phyloP scores from a whole-genome alignment of 169 alveolate species.

The Babesia divergens region DNA sequence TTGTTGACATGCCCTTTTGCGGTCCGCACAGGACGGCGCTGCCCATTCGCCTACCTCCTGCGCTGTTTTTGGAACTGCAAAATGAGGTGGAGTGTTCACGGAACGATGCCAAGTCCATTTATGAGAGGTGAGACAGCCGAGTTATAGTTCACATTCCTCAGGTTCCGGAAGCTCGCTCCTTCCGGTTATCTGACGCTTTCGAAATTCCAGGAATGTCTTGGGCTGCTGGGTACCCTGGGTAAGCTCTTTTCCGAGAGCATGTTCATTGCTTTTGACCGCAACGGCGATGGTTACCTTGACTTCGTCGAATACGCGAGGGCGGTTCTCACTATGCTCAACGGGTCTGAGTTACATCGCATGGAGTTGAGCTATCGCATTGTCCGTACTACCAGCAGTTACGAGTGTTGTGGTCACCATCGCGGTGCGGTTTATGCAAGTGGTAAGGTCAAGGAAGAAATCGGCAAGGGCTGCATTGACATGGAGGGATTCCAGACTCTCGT shows the following conservation, averaged over 20 bases:
- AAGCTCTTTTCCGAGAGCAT: conserved; percentile 57
- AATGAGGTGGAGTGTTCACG: conserved; percentile 1
- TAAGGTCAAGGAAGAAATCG: background rate
- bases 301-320: conserved; percentile 76
- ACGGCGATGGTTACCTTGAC: conserved; percentile 73
- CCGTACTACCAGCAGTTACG: conserved; percentile 4
- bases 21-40: conserved; percentile 22
- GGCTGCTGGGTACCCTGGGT: conserved; percentile 58
- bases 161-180: conserved; percentile 56
- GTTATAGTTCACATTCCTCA: background rate
- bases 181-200: conserved; percentile 35
- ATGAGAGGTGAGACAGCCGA: background rate
- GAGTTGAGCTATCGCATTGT: conserved; percentile 73
- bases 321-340: conserved; percentile 75
- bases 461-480: conserved; percentile 19
- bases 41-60: conserved; percentile 19
- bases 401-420: background rate
- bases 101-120: background rate
- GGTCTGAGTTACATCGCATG: conserved; percentile 68
- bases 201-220: conserved; percentile 50
- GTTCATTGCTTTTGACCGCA: conserved; percentile 76
- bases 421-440: background rate
- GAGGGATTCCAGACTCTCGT: conserved; percentile 39
- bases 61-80: background rate
- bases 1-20: conserved; percentile 35